phyloP scores from a whole-genome alignment of 331 rosid species.

The Quercus tomentella region DNA sequence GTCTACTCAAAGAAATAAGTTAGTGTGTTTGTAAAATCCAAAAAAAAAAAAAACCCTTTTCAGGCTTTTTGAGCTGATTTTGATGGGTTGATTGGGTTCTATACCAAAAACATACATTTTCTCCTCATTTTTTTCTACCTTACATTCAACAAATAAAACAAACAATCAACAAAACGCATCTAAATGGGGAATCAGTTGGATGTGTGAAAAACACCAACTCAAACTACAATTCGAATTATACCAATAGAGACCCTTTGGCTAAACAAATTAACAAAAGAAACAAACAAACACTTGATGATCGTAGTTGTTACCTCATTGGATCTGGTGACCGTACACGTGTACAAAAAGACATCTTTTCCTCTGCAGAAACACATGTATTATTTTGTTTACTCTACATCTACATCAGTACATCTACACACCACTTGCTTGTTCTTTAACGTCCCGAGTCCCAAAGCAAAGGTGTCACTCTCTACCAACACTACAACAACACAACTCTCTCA shows the following conservation, averaged over 20 bases:
- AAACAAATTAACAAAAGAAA: background rate
- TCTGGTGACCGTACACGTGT: conserved; percentile 19
- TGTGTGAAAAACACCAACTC: background rate
- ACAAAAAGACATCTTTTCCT: conserved; percentile 15
- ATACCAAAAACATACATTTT: no score
- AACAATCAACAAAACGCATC: no score
- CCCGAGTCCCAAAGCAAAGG: conserved; percentile 1
- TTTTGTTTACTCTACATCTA: background rate
- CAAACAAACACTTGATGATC: background rate
- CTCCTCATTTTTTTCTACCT: no score
- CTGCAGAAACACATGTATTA: conserved; percentile 10
- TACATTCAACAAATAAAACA: no score
- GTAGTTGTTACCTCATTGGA: background rate
- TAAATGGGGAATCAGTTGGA: no score
- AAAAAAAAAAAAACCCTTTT: no score
- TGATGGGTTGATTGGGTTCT: no score
- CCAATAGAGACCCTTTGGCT: background rate
- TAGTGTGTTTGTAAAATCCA: no score
- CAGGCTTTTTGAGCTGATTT: no score
- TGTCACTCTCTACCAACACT: no score
- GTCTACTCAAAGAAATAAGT: no score
- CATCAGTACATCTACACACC: no score
- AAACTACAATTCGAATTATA: background rate
- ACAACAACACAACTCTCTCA: background rate
- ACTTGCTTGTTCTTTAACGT: background rate